Conservation (phyloP, 495 filamentous ascomycete species). For the Pseudevernia furfuracea region DNA sequence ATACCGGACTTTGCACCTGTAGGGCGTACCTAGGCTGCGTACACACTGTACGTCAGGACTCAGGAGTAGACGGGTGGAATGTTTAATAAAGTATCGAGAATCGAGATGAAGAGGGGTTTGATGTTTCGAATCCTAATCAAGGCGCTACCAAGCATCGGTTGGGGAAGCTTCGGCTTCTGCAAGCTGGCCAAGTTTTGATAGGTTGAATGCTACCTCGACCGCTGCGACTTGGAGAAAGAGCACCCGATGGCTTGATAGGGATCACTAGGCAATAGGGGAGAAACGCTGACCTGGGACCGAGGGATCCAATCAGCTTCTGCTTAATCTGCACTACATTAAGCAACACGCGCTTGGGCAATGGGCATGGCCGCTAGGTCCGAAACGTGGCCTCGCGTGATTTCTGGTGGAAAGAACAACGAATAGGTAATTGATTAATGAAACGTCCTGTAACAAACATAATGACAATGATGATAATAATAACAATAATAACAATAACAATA, state of each 20-base stretch:
- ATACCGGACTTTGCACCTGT: not conserved
- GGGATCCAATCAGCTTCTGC: not conserved
- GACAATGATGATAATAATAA: not conserved
- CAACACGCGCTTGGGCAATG: conserved; percentile 4
- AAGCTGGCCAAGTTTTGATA: not conserved
- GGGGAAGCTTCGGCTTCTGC: conserved; percentile 4
- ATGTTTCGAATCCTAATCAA: conserved; percentile 5
- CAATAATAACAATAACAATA: not conserved
- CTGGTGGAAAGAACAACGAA: conserved; percentile 1
- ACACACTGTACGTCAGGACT: not conserved
- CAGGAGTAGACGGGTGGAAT: no score
- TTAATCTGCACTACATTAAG: not conserved
- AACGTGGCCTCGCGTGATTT: conserved; percentile 5
- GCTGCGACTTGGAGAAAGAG: not conserved
- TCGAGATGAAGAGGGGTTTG: not conserved
- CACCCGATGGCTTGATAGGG: conserved; percentile 2
- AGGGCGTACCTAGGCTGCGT: not conserved
- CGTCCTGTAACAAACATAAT: no score
- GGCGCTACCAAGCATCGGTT: conserved; percentile 3
- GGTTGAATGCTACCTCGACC: not conserved
- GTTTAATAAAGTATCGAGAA: no score
- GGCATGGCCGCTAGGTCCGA: not conserved
- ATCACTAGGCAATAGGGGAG: not conserved
- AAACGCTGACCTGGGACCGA: not conserved
- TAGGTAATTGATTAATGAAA: no score